Percentiles rank a stretch among this genome's conserved stretches.
Evolutionary conservation across 129 eudicot species (phyloP).

Genomic region (Kitagawia praeruptora): DNA sequence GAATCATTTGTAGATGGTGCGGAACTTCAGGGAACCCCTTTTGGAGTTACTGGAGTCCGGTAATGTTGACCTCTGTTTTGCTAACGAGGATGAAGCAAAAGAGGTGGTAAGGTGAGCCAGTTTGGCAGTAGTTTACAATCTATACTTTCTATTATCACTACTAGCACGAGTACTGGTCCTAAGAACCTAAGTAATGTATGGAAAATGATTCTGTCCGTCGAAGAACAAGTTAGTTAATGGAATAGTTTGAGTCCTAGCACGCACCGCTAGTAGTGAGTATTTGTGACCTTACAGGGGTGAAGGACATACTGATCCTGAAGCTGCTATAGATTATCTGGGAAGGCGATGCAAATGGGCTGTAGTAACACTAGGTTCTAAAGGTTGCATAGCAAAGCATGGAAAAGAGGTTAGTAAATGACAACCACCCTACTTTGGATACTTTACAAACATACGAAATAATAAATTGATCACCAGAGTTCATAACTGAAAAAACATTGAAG

Average conservation of each 20-base stretch:
- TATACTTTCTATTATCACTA: not conserved
- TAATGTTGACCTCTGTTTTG: conserved; percentile 89
- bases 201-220: not conserved
- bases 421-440: not conserved
- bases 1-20: conserved; percentile 63
- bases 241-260: not conserved
- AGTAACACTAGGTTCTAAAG: conserved; percentile 80
- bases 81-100: conserved; percentile 95
- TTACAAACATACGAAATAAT: not conserved
- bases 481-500: not conserved
- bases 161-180: not conserved
- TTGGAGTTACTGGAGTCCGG: conserved; percentile 78
- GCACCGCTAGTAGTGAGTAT: not conserved
- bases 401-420: conserved; percentile 44
- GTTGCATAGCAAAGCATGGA: conserved; percentile 81
- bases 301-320: conserved; percentile 48
- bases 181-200: not conserved
- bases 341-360: conserved; percentile 92
- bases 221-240: not conserved
- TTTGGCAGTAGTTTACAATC: not conserved
- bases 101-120: conserved; percentile 66
- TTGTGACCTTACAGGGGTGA: conserved; percentile 36
- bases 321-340: conserved; percentile 68
- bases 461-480: not conserved
- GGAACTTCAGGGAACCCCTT: conserved; percentile 63